Evolutionary conservation across 805 yeast genomes (phyloP).

Genomic region (Wickerhamomyces rabaulensis): DNA sequence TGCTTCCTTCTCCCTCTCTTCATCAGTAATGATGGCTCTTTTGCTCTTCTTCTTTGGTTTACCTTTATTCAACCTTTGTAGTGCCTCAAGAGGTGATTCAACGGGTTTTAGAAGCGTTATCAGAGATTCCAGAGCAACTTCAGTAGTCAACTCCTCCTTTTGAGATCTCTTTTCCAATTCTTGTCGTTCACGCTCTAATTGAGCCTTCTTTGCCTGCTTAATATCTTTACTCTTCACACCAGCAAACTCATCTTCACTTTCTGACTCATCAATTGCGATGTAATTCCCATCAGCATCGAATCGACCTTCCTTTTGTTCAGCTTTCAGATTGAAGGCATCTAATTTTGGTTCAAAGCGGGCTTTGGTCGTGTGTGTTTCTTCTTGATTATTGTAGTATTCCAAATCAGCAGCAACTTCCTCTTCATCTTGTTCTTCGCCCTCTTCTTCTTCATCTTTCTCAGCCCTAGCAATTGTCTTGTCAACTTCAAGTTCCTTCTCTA

Average conservation of each 20-base stretch:
- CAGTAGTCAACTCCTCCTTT: constrained; percentile 11
- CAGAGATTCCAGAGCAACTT: constrained; percentile 27
- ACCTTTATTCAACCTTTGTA: constrained; percentile 34
- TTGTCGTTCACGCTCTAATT: constrained; percentile 21
- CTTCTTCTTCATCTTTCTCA: constrained; percentile 9
- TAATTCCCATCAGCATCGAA: constrained; percentile 61
- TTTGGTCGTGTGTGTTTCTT: constrained; percentile 12
- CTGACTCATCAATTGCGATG: constrained; percentile 31
- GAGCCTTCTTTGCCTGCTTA: constrained; percentile 30
- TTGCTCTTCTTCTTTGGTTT: constrained; percentile 19
- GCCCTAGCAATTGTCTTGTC: not conserved
- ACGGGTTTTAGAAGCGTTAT: constrained; percentile 47
- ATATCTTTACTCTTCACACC: constrained; percentile 33
- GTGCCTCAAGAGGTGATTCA: constrained; percentile 55
- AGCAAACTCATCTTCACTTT: constrained; percentile 29
- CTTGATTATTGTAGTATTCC: constrained; percentile 18
- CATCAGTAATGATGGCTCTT: constrained; percentile 9
- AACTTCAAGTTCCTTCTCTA: constrained; percentile 27
- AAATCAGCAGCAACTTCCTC: constrained; percentile 9
- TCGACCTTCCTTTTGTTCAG: constrained; percentile 53
- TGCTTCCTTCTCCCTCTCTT: constrained; percentile 11
- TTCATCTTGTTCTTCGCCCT: constrained; percentile 18
- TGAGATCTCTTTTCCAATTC: constrained; percentile 16
- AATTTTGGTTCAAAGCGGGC: constrained; percentile 33
- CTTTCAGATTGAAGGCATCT: constrained; percentile 57